Evolutionary conservation across 78 protist species (phyloP).

Genomic region (Cyanophora paradoxa): DNA sequence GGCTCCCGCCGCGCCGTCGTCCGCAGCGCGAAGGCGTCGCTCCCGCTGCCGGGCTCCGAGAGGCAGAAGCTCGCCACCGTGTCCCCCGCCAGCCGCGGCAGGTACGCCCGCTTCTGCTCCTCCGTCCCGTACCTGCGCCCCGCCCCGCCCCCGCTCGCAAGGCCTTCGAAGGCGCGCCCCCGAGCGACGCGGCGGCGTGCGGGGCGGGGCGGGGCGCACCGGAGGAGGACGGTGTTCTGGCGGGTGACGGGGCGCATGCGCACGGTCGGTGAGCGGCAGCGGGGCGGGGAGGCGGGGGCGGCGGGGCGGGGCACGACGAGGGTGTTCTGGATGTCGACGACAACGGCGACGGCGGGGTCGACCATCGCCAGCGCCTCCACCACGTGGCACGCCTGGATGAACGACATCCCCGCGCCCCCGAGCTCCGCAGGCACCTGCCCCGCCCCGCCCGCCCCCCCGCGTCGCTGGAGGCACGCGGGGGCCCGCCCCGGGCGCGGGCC

Average conservation of each 20-base stretch:
- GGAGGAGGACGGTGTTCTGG: no score
- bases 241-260: no score
- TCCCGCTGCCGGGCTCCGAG: constrained; percentile 74
- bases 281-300: no score
- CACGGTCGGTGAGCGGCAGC: no score
- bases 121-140: constrained; percentile 40
- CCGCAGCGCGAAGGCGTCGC: constrained; percentile 84
- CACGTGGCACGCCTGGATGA: constrained; percentile 16
- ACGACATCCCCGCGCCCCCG: constrained; percentile 11
- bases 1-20: constrained; percentile 45
- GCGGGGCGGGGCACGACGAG: constrained; percentile 1
- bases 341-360: constrained; percentile 17
- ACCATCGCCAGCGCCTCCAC: constrained; percentile 19
- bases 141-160: no score
- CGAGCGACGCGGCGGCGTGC: no score
- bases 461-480: background rate
- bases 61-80: constrained; percentile 79
- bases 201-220: no score
- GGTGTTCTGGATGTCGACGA: constrained; percentile 24
- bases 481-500: background rate
- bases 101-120: constrained; percentile 52
- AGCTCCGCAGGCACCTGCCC: background rate
- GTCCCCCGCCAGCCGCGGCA: constrained; percentile 56
- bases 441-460: background rate
- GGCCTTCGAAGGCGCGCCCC: no score